Percentiles rank a stretch among this genome's conserved stretches.
phyloP scores from a whole-genome alignment of 495 filamentous ascomycete species.

The Mytilinidion resinicola region DNA sequence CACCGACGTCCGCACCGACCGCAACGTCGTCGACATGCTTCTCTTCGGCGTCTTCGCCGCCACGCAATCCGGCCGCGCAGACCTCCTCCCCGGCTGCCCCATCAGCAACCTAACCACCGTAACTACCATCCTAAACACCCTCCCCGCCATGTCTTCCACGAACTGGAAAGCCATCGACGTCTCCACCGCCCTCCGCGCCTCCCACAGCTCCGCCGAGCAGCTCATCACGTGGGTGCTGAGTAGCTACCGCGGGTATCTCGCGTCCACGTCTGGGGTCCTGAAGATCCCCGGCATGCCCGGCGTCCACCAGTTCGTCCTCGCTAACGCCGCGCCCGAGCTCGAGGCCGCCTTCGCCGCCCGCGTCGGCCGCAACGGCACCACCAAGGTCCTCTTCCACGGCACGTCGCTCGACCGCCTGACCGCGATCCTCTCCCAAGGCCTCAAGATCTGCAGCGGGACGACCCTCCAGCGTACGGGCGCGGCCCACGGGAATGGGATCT shows the following conservation, averaged over 20 bases:
- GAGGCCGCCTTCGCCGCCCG: constrained; percentile 25
- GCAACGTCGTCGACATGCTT: constrained; percentile 19
- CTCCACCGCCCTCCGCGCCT: not conserved
- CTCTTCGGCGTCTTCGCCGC: constrained; percentile 26
- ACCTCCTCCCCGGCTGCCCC: constrained; percentile 30
- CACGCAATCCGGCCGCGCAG: constrained; percentile 9
- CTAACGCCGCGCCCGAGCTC: constrained; percentile 27
- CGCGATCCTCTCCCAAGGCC: constrained; percentile 31
- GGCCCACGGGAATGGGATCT: constrained; percentile 31
- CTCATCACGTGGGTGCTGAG: constrained; percentile 32
- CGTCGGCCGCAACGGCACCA: not conserved
- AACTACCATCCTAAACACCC: constrained; percentile 12
- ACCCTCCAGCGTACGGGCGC: constrained; percentile 31
- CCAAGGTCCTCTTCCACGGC: constrained; percentile 34
- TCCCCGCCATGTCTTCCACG: constrained; percentile 18
- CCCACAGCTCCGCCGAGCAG: constrained; percentile 10
- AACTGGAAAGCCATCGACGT: not conserved
- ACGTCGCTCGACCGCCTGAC: constrained; percentile 32
- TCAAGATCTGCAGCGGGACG: constrained; percentile 24
- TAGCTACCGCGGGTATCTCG: constrained; percentile 30
- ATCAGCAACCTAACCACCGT: constrained; percentile 11
- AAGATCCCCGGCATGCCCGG: constrained; percentile 30
- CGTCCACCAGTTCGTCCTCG: constrained; percentile 34
- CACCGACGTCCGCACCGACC: constrained; percentile 19
- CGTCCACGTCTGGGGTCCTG: constrained; percentile 24